Base-by-base conservation (phyloP, 2,329 filamentous ascomycete genomes). In the Camillea tinctor region DNA sequence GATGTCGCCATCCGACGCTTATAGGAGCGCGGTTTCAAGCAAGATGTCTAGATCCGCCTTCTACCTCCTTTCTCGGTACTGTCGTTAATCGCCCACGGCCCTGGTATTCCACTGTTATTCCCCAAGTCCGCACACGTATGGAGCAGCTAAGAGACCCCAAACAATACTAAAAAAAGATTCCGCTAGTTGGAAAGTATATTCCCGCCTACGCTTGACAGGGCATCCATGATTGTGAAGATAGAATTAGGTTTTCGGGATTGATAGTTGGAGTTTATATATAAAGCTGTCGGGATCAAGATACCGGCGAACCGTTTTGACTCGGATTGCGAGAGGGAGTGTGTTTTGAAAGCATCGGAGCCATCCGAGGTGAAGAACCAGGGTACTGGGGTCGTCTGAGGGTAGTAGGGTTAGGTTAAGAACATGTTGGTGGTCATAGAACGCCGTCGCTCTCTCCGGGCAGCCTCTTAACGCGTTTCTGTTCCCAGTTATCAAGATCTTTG, bases 401-500 rank as follows among this genome's bases (percentile, higher is more conserved):
- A 22, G 56, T 30, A 59, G n/a, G n/a, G n/a, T n/a, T n/a, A n/a
- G n/a, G n/a, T n/a, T 19, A n/a, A 9, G 55, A 15, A n/a, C 11
- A 3, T 22, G 21, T 5, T 13, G 53, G 30, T 55, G 17, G 19
- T 81, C 75, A 89, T 66, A 97, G 74, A 55, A 91, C 84, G 36
- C 94, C 94, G 74, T 99, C 94, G 62, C 86, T 90, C 76, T 99
- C 96, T 66, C 95, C 95, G 20, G 91, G 88, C 62, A 97, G 83
- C 73, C 95, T 83, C 79, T 97, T 88, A 11, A 98, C 93, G 56
- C 96, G 87, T 77, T 95, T 96, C 78, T 98, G 95, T 75, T 98
- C 94, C 95, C 95, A 99, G 72, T 92, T 85, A 71, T 99, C 94
- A 62, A 98, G 79, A 73, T 98, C 95, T 75, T 96, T 96, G 30